Evolutionary conservation across 257 asterid species (phyloP), one percentile per base, ranked within the genome.

Genomic region (Plantago elongata): DNA sequence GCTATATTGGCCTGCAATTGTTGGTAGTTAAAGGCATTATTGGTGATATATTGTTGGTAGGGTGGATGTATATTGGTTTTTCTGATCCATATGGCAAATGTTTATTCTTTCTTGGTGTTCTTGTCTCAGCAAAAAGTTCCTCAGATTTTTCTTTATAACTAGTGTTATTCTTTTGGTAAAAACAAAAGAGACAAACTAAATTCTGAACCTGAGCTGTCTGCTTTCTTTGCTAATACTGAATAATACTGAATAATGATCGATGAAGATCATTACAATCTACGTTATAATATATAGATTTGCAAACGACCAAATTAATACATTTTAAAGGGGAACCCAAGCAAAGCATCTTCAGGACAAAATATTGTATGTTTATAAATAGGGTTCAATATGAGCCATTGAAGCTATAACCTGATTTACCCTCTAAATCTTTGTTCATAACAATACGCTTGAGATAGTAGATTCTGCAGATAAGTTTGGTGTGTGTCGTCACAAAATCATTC

Each of bases 51-150:
- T 43, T 60, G 30, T 44, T 27, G 14, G 59, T 63, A 16, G 50
- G 66, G 50, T 69, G 71, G 64, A 76, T 84, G 83, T 80, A 68
- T 63, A 48, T 17, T 54, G 15, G 69, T 63, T 50, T 43, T 40
- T 55, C 61, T 58, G 66, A 57, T 47, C 51, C 54, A 22, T 74
- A 51, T 72, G 64, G 51, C 46, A 70, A 54, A 62, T 57, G 59
- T 62, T 57, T 27, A 27, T 42, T 16, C 51, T 74, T 46, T 66
- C 61, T 64, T 62, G 69, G 57, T 71, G 64, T 61, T 71, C 68
- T 29, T 45, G 43, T 64, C 45, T 44, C 58, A 38, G 44, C 57
- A 34, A 29, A 52, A 45, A 7, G 27, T 9, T 30, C 29, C 48
- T 17, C 16, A 11, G 42, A 15, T 55, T 65, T 45, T 37, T 61